These are phyloP conservation scores for Mangifera indica DNA, from an alignment of 345 rosid genomes.

Conservation along the genomic window DNA sequence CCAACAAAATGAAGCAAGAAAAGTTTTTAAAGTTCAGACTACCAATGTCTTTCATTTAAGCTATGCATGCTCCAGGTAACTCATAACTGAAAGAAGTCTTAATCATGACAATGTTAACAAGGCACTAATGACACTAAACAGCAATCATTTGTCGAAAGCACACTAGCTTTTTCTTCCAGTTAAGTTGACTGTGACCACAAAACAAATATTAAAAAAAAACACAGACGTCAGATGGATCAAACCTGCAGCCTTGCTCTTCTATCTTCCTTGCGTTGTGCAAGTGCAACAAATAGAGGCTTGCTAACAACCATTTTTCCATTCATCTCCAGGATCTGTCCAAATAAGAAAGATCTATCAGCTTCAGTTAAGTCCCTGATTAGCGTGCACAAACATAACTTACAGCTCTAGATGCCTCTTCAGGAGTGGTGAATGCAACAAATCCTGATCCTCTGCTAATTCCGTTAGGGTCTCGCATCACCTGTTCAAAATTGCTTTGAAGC, in stretches of 20 bases:
- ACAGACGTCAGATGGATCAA: neutral
- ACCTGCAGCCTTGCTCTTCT: slow-evolving; percentile 96
- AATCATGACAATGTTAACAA: neutral
- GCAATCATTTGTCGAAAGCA: neutral
- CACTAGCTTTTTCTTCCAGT: neutral
- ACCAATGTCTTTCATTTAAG: too few species aligned
- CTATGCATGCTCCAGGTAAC: neutral
- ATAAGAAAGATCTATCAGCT: slow-evolving; percentile 10
- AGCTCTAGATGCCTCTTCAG: slow-evolving; percentile 85
- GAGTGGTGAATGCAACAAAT: slow-evolving; percentile 75
- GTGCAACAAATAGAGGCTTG: slow-evolving; percentile 93
- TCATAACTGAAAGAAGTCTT: neutral
- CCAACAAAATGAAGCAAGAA: neutral
- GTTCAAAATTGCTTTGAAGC: slow-evolving; percentile 13
- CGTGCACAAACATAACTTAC: slow-evolving; percentile 41
- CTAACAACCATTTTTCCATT: slow-evolving; percentile 84
- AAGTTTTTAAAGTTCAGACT: neutral
- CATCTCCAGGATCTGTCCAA: slow-evolving; percentile 76
- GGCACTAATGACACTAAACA: neutral
- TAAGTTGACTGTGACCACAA: neutral
- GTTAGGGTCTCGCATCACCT: slow-evolving; percentile 84
- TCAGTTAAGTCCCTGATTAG: slow-evolving; percentile 4
- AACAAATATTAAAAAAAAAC: too few species aligned
- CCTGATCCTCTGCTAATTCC: slow-evolving; percentile 81
- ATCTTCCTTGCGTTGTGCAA: slow-evolving; percentile 93